Evolutionary conservation across 495 filamentous ascomycete genomes (phyloP).

Genomic region (Trypethelium eluteriae): DNA sequence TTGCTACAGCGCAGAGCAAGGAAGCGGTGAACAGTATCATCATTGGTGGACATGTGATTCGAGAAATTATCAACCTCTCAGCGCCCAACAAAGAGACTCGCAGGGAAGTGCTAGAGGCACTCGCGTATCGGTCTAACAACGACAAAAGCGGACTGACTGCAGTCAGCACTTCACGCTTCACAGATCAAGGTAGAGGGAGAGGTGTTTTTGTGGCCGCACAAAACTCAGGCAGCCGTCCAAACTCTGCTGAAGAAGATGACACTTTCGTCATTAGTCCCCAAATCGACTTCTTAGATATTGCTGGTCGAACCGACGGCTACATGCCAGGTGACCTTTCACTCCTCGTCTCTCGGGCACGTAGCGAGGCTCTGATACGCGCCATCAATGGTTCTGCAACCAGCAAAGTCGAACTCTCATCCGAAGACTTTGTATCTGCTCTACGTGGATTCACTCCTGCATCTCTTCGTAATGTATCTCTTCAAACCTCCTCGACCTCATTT

Average conservation of each 20-base stretch:
- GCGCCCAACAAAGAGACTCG: slow-evolving; percentile 91
- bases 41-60: slow-evolving; percentile 35
- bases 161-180: not conserved
- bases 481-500: slow-evolving; percentile 81
- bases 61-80: slow-evolving; percentile 57
- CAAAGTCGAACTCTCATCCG: slow-evolving; percentile 47
- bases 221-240: slow-evolving; percentile 41
- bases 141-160: not conserved
- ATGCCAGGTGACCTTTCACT: slow-evolving; percentile 91
- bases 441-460: slow-evolving; percentile 92
- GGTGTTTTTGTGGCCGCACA: slow-evolving; percentile 68
- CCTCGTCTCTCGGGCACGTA: slow-evolving; percentile 77
- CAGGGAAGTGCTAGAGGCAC: slow-evolving; percentile 68
- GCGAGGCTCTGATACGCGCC: slow-evolving; percentile 79
- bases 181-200: slow-evolving; percentile 32
- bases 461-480: slow-evolving; percentile 85
- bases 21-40: slow-evolving; percentile 48
- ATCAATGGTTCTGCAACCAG: slow-evolving; percentile 37
- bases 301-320: slow-evolving; percentile 89
- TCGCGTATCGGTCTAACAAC: slow-evolving; percentile 37
- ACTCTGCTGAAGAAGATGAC: slow-evolving; percentile 43
- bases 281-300: slow-evolving; percentile 88
- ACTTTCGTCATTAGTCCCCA: slow-evolving; percentile 61
- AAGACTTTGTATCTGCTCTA: slow-evolving; percentile 75
- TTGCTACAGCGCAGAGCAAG: slow-evolving; percentile 89